Base-by-base conservation (phyloP, 2,329 filamentous ascomycete genomes). In the Chrysosporium queenslandicum region DNA sequence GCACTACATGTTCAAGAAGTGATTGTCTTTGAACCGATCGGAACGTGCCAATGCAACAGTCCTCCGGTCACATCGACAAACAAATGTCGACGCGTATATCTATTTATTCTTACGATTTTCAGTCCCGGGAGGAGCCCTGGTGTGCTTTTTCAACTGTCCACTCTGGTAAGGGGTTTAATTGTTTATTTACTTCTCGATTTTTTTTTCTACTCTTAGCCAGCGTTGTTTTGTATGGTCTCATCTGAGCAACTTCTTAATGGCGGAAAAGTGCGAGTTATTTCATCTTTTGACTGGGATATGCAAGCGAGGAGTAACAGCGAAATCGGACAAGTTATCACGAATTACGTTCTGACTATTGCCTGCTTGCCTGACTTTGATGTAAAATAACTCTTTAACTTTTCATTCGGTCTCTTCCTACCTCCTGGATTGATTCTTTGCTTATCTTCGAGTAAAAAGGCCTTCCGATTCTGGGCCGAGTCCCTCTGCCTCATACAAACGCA, bases 1-100 rank as follows among this genome's bases (percentile, higher is more conserved):
- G 37, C 75, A 78, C 62, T 80, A 79, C 60, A 79, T 79, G 73
- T 80, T 79, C 61, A 78, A 78, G 63, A 70, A 73, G 61, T 74
- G 63, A 70, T 8, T 6, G 6, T 21, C 2, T 5, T 39, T n/a
- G 9, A n/a, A 21, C 12, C 32, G n/a, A 40, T 34, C 23, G 12
- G 29, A 34, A 29, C 18, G 5, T 36, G 34, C 12, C 25, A 8
- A 39, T 27, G 27, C 25, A 3, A 4, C 2, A 11, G 12, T 18
- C 6, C 12, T 48, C 25, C 40, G 21, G 39, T 27, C 29, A 14
- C 20, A 39, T 37, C 20, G 23, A 12, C 20, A 7, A 3, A 23
- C n/a, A 39, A 8, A 14, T 12, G 18, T 45, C 40, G 27, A 16
- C 30, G 40, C 40, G n/a, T 5, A 37, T 29, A n/a, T 34, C 12